Evolutionary conservation across 164 flowering plant species (phyloP).

Genomic region (Magnolia changhungtana): DNA sequence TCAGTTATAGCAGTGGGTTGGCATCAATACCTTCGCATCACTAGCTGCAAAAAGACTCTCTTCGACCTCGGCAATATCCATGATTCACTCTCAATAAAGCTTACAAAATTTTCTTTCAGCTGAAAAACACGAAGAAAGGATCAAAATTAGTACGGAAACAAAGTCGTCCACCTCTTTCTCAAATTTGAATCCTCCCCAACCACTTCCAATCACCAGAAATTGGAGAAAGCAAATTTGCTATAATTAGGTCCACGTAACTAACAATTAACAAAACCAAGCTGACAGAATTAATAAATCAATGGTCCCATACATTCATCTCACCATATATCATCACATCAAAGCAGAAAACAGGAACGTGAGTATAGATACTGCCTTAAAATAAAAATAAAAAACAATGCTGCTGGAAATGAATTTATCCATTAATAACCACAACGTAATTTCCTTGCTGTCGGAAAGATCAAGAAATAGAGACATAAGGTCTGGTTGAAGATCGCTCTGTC

Average conservation of each 20-base stretch:
- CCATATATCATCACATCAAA: no score
- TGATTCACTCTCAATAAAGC: conserved; percentile 25
- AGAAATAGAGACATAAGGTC: no score
- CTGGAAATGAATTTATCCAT: no score
- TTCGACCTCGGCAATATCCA: conserved; percentile 85
- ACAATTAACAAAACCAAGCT: neutral
- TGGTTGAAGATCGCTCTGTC: neutral
- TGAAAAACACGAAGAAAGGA: conserved; percentile 2
- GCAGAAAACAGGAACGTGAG: no score
- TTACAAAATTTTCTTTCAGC: conserved; percentile 24
- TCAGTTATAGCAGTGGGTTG: neutral
- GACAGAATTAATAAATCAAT: neutral
- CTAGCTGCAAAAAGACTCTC: conserved; percentile 70
- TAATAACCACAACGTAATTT: no score
- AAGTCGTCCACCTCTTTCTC: neutral
- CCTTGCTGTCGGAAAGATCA: no score
- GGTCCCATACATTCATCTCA: no score
- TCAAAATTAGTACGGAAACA: neutral
- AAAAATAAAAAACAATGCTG: no score
- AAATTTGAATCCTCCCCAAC: neutral
- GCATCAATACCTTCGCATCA: conserved; percentile 83
- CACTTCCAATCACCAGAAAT: neutral
- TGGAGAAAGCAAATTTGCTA: neutral
- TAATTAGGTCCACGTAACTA: neutral
- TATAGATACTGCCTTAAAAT: no score